Conservation (phyloP, 192 early-diverging fungal species). For the Rhizoclosmatium globosum region DNA sequence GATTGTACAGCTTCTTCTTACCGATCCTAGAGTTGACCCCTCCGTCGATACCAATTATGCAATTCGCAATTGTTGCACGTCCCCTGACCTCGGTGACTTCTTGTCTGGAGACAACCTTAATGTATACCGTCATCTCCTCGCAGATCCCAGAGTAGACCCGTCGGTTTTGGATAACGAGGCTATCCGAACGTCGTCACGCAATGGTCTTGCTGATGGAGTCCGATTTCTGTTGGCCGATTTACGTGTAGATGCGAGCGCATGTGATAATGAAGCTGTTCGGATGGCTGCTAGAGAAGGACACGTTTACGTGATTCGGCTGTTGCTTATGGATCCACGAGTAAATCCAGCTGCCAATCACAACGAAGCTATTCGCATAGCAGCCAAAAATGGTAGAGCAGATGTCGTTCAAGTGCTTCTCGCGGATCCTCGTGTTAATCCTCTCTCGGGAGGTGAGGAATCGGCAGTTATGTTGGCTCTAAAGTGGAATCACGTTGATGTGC, state of each 20-base stretch:
- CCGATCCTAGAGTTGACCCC: not conserved
- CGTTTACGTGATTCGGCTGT: constrained; percentile 16
- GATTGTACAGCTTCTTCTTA: not conserved
- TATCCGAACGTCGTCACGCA: not conserved
- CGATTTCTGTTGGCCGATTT: not conserved
- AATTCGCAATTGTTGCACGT: not conserved
- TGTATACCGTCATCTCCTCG: not conserved
- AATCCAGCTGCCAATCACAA: not conserved
- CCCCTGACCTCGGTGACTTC: too few relatives aligned
- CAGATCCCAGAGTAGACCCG: not conserved
- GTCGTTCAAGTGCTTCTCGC: constrained; percentile 33
- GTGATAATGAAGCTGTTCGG: not conserved
- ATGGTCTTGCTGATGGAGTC: not conserved
- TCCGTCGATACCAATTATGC: not conserved
- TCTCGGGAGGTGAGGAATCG: not conserved
- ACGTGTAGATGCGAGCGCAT: not conserved
- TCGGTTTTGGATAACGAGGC: not conserved
- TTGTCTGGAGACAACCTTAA: not conserved
- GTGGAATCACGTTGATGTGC: not conserved
- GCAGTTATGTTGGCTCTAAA: not conserved
- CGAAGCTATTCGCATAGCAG: constrained; percentile 7
- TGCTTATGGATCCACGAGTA: constrained; percentile 29
- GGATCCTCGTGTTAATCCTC: constrained; percentile 8
- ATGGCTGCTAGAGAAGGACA: constrained; percentile 27
- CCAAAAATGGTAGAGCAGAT: constrained; percentile 31